Evolutionary conservation across 768 basidiomycete species (phyloP).

Genomic region (Hericium erinaceus): DNA sequence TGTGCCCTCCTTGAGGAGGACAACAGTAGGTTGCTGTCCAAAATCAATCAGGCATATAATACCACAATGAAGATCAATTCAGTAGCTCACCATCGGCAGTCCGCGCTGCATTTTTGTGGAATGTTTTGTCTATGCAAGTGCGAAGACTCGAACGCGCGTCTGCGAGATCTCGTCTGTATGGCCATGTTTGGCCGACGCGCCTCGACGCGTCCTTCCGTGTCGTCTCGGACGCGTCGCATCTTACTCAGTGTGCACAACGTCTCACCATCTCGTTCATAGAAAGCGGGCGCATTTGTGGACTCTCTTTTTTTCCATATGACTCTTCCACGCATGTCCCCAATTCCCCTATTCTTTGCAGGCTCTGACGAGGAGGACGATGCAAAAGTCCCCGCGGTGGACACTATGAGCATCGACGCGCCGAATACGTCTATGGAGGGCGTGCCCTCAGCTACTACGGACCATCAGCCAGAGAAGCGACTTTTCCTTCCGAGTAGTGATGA

Average conservation of each 20-base stretch:
- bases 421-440: too few relatives aligned
- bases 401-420: too few relatives aligned
- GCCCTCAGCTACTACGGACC: too few relatives aligned
- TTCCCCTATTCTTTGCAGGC: constrained; percentile 46
- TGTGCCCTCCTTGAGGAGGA: constrained; percentile 92
- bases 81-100: constrained; percentile 19
- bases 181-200: constrained; percentile 22
- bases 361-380: constrained; percentile 40
- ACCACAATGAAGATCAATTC: not conserved
- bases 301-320: not conserved
- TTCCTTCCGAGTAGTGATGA: constrained; percentile 38
- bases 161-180: constrained; percentile 21
- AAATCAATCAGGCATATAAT: constrained; percentile 9
- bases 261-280: not conserved
- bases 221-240: constrained; percentile 23
- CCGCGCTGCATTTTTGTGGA: constrained; percentile 69
- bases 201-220: constrained; percentile 21
- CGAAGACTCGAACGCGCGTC: not conserved
- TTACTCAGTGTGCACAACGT: not conserved
- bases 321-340: constrained; percentile 16
- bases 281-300: not conserved
- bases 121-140: not conserved
- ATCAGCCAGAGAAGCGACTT: constrained; percentile 19
- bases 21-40: constrained; percentile 89
- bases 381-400: not conserved